Percentiles rank a stretch among this genome's conserved stretches.
Conservation (phyloP, 225 moss, liverwort and hornwort species). For the Sphagnum contortum region DNA sequence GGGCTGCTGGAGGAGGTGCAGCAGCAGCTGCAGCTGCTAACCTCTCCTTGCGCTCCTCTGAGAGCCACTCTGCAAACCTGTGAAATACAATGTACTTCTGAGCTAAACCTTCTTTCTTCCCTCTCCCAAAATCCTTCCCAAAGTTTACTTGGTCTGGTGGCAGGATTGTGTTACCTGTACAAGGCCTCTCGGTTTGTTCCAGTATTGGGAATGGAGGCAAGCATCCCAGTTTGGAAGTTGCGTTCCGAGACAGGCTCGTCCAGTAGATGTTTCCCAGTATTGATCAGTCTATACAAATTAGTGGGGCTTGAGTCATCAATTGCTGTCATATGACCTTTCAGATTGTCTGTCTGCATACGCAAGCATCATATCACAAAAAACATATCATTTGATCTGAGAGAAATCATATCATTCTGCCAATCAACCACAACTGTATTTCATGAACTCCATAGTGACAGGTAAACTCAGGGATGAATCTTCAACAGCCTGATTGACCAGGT, state of each 20-base stretch:
- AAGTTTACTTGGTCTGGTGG: too few relatives aligned
- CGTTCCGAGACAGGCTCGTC: constrained; percentile 26
- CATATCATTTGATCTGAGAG: too few relatives aligned
- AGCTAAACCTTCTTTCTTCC: too few relatives aligned
- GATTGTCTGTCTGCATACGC: background rate
- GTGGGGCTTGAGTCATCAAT: constrained; percentile 44
- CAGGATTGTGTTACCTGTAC: constrained; percentile 14
- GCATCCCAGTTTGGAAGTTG: constrained; percentile 28
- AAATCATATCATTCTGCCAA: too few relatives aligned
- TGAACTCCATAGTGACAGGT: too few relatives aligned
- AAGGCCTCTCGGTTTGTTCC: constrained; percentile 47
- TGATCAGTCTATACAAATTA: constrained; percentile 32
- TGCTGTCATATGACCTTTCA: background rate
- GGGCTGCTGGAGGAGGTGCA: background rate
- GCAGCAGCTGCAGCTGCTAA: background rate
- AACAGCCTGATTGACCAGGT: too few relatives aligned
- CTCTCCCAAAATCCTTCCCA: too few relatives aligned
- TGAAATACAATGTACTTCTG: background rate
- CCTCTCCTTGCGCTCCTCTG: constrained; percentile 43
- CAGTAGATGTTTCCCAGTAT: constrained; percentile 29
- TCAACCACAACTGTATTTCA: too few relatives aligned
- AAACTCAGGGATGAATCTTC: too few relatives aligned
- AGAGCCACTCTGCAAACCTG: constrained; percentile 43
- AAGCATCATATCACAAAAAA: background rate
- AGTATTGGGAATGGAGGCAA: constrained; percentile 25